These are phyloP conservation scores for Mycena latifolia DNA, from an alignment of 768 basidiomycete genomes.

Conservation along the genomic window DNA sequence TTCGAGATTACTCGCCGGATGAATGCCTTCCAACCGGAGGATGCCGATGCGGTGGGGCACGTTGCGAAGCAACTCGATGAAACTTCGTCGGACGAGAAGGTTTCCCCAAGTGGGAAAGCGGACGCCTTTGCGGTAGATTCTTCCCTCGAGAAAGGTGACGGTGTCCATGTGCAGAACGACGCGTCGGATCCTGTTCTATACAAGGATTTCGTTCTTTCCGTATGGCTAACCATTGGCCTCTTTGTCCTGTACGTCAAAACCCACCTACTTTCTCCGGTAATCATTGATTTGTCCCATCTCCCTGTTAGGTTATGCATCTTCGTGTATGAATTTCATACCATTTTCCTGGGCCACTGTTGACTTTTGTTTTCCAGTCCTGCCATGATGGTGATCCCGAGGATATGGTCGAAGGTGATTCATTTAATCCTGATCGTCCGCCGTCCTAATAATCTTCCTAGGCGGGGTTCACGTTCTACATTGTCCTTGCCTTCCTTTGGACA, in stretches of 20 bases:
- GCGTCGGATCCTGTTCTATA: constrained; percentile 10
- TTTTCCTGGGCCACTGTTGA: not conserved
- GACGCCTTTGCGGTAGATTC: not conserved
- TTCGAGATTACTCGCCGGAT: constrained; percentile 16
- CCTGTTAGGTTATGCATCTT: not conserved
- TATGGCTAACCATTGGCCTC: constrained; percentile 27
- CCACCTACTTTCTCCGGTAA: too few species aligned
- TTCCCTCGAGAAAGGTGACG: not conserved
- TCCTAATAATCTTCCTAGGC: not conserved
- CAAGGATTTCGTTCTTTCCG: constrained; percentile 29
- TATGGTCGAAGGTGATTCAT: constrained; percentile 22
- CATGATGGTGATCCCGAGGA: constrained; percentile 27
- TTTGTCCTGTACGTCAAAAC: constrained; percentile 10
- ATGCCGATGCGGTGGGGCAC: constrained; percentile 17
- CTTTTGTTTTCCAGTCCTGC: constrained; percentile 6
- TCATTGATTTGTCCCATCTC: not conserved
- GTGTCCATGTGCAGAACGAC: constrained; percentile 16
- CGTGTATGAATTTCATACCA: not conserved
- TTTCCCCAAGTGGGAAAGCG: not conserved
- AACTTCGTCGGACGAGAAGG: not conserved
- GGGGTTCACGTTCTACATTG: constrained; percentile 29
- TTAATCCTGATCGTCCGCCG: not conserved
- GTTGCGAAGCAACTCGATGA: not conserved
- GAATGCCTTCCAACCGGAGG: constrained; percentile 27
- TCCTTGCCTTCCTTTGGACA: constrained; percentile 27